These are phyloP conservation scores for Aureobasidium sp. DNA, from an alignment of 2,329 filamentous ascomycete species.

Conservation along the genomic window DNA sequence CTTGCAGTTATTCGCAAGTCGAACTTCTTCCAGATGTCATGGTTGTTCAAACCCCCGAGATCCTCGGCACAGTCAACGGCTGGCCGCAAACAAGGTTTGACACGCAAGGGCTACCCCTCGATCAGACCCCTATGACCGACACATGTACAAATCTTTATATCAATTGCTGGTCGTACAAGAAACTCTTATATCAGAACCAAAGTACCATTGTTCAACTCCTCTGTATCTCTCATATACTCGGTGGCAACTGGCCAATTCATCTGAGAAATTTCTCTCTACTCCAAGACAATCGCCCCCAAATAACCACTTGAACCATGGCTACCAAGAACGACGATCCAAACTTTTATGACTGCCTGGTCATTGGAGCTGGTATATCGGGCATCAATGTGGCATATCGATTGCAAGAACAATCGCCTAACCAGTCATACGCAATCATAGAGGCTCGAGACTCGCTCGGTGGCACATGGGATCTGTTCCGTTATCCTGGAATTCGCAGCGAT, in stretches of 20 bases:
- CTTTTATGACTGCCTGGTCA: conserved; percentile 45
- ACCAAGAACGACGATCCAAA: background rate
- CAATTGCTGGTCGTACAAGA: background rate
- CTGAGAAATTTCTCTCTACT: background rate
- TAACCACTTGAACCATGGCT: background rate
- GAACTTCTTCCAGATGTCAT: background rate
- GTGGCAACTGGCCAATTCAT: background rate
- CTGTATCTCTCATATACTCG: background rate
- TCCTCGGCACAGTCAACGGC: background rate
- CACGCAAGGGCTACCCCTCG: background rate
- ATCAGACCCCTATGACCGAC: background rate
- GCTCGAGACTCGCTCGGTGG: conserved; percentile 58
- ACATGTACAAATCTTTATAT: background rate
- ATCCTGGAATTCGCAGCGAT: conserved; percentile 51
- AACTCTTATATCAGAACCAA: background rate
- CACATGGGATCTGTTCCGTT: conserved; percentile 72
- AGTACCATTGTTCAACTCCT: background rate
- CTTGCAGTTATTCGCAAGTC: background rate
- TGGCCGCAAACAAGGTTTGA: background rate
- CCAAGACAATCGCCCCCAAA: background rate
- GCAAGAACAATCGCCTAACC: conserved; percentile 39
- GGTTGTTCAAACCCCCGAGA: background rate
- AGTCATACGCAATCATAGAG: conserved; percentile 60
- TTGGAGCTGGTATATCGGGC: conserved; percentile 67
- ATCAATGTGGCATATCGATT: conserved; percentile 64